A percentile compares a stretch with the other conserved stretches of the same genome.
These are phyloP conservation scores for Cladophialophora immunda DNA, from an alignment of 2,329 filamentous ascomycete species.

Conservation along the genomic window DNA sequence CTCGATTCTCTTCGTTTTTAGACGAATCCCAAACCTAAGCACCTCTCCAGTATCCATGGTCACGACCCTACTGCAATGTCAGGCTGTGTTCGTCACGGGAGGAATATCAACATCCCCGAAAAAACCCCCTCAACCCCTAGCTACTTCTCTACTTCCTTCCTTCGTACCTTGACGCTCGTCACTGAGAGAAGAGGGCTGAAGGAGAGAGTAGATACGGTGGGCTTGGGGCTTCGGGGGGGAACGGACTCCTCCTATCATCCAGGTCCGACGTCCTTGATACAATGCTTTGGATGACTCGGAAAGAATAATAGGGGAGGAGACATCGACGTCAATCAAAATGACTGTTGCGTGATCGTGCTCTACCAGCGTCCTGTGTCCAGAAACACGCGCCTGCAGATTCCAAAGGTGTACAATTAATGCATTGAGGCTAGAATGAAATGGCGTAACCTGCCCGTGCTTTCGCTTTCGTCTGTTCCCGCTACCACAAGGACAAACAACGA, in stretches of 20 bases:
- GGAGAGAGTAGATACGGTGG: too few relatives aligned
- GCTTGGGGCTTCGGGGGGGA: too few relatives aligned
- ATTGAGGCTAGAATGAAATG: conserved; percentile 27
- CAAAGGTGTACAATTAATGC: conserved; percentile 30
- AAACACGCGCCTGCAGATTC: background rate
- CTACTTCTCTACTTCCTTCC: too few relatives aligned
- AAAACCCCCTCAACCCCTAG: background rate
- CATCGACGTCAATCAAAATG: conserved; percentile 5
- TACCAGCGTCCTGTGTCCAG: too few relatives aligned
- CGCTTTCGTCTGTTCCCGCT: conserved; percentile 16
- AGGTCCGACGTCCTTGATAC: conserved; percentile 33
- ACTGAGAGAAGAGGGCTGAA: too few relatives aligned
- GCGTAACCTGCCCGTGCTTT: conserved; percentile 9
- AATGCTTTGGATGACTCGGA: conserved; percentile 19
- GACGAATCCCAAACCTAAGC: background rate
- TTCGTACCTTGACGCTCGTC: too few relatives aligned
- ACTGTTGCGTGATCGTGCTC: background rate
- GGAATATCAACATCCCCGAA: conserved; percentile 46
- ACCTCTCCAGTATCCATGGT: conserved; percentile 54
- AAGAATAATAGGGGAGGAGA: conserved; percentile 32
- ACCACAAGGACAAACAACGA: conserved; percentile 16
- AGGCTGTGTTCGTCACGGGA: conserved; percentile 56
- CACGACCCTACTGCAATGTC: conserved; percentile 48
- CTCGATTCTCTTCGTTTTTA: too few relatives aligned
- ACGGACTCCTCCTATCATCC: conserved; percentile 33